Evolutionary conservation across 441 rosid species (phyloP).

Genomic region (Flueggea neowawraea): DNA sequence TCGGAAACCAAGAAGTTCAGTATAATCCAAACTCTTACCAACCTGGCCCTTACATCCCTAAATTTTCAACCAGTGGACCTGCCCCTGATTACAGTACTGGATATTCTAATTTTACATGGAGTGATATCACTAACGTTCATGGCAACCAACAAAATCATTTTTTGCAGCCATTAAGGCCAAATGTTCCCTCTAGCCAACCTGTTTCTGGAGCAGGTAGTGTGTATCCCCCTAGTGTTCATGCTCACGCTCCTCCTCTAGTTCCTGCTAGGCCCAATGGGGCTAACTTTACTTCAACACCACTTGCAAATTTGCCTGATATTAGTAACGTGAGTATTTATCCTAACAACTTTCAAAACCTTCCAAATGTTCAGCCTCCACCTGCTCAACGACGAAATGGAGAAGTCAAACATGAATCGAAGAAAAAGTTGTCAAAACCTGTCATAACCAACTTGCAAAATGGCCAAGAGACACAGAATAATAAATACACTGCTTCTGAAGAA

Average conservation of each 20-base stretch:
- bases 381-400: slow-evolving; percentile 25
- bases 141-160: slow-evolving; percentile 18
- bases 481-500: slow-evolving; percentile 33
- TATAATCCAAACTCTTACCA: slow-evolving; percentile 15
- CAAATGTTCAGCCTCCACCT: neutral
- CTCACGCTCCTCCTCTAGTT: slow-evolving; percentile 28
- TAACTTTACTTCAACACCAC: slow-evolving; percentile 32
- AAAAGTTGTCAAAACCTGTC: slow-evolving; percentile 13
- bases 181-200: slow-evolving; percentile 26
- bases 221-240: slow-evolving; percentile 17
- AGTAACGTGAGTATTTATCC: slow-evolving; percentile 39
- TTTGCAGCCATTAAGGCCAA: slow-evolving; percentile 34
- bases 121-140: slow-evolving; percentile 16
- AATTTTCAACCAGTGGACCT: slow-evolving; percentile 21
- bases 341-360: slow-evolving; percentile 30
- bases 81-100: slow-evolving; percentile 23
- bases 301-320: slow-evolving; percentile 40
- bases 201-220: slow-evolving; percentile 6
- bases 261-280: slow-evolving; percentile 36
- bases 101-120: slow-evolving; percentile 27
- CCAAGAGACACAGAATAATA: slow-evolving; percentile 29
- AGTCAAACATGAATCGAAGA: slow-evolving; percentile 30
- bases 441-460: slow-evolving; percentile 20
- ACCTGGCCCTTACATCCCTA: slow-evolving; percentile 18
- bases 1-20: slow-evolving; percentile 22